Evolutionary conservation across 78 protist genomes (phyloP).

Genomic region (Chrysochromulina parva): DNA sequence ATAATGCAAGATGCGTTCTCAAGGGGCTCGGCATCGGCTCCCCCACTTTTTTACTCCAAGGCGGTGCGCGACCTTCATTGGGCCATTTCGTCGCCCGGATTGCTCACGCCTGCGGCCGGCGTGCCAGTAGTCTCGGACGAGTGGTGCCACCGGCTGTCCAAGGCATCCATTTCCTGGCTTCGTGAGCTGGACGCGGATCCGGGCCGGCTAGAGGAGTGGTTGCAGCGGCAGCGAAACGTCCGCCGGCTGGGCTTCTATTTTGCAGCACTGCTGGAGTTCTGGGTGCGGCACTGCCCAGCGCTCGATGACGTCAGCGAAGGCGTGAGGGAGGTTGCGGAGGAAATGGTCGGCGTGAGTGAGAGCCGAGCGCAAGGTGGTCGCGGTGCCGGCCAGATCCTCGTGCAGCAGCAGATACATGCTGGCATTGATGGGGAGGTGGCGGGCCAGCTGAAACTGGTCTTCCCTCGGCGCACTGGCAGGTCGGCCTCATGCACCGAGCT

Average conservation of each 20-base stretch:
- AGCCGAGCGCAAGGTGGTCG: not conserved
- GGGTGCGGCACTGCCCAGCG: not conserved
- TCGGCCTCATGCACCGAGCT: not conserved
- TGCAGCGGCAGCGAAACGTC: not conserved
- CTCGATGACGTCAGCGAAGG: not conserved
- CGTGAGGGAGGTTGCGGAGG: too few species aligned
- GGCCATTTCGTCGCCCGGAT: not conserved
- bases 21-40: too few species aligned
- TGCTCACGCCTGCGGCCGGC: not conserved
- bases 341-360: too few species aligned
- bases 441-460: not conserved
- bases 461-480: not conserved
- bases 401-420: not conserved
- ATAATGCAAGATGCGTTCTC: too few species aligned
- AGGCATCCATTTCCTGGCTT: not conserved
- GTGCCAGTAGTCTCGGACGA: not conserved
- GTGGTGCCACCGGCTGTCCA: not conserved
- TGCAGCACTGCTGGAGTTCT: constrained; percentile 15
- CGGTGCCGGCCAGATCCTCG: not conserved
- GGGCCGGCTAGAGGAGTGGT: not conserved
- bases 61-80: not conserved
- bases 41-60: not conserved
- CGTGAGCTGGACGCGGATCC: not conserved
- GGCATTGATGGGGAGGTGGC: not conserved
- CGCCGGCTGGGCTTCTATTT: not conserved